Base-by-base conservation (phyloP, 371 early-diverging fungal genomes). In the Rhizopus arrhizus region DNA sequence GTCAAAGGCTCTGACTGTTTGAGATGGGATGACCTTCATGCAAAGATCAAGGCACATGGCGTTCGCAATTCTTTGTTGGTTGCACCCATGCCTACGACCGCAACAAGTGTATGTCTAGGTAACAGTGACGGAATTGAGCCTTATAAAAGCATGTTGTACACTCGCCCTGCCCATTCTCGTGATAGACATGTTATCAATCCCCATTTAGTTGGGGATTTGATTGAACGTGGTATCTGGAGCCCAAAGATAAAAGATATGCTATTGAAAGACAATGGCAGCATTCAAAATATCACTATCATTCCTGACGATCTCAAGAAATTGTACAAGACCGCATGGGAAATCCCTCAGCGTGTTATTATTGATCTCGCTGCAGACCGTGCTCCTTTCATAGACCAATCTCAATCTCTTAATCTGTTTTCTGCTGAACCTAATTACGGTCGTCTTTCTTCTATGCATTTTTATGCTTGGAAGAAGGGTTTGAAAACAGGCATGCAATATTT, bases 401-500 rank as follows among this genome's bases (percentile, higher is more conserved):
- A 99, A 77, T 96, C 97, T 13, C 86, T 99, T 62, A 99, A 99
- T 81, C 91, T 99, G 46, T 98, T 97, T 77, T 82, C 97, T 62
- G 93, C 93, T 45, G 91, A 93, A 43, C 93, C 99, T 4, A 95
- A 88, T 65, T 95, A 87, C 78, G 91, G 90, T 58, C 91, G 95
- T 69, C 78, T 99, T 58, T 98, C 98, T 1, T 89, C 91, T 22
- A 99, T 99, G 99, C 99, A 99, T 76, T 99, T 99, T 73, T 98
- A 99, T 77, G 99, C 97, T 11, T 99, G 97, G 97, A 93, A 93
- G 82, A 91, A 89, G 77, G 99, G 99, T 2, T 85, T 99, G 43
- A 99, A 99, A 88, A 99, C 99, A 8, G 99, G 99, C 62, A 97
- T 99, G 98, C 99, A 99, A 82, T 99, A 99, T 72, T 81, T 99